Evolutionary conservation across 2,329 filamentous ascomycete genomes (phyloP), one percentile per base, ranked within the genome.

Genomic region (Thermothelomyces thermophilus): DNA sequence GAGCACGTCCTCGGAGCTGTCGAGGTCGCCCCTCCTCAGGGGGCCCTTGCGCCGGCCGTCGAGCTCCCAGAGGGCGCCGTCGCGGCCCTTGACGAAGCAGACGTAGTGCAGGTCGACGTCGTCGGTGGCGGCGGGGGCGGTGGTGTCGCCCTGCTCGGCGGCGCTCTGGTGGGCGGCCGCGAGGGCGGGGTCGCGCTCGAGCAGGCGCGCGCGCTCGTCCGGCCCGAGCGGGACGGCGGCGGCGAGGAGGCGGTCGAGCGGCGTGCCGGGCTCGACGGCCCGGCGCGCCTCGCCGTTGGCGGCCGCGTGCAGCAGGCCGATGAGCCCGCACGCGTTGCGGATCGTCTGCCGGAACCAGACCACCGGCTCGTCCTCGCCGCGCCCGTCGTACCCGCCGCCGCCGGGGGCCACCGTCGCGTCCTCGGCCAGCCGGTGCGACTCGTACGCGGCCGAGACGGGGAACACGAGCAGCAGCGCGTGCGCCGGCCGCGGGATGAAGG

Each of bases 331-430:
- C 0, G 91, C 89, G 65, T 97, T 95, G 53, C 86, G 80, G 61
- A 97, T 96, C 0, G 90, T 97, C 72, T 97, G 91, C 60, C 82
- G 86, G 76, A 90, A 97, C 93, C 91, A 98, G 7, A 95, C 63
- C 0, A 96, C 87, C 5, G 87, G 84, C 63, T 96, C 88, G 0
- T 62, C 63, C 0, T 76, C 69, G 1, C 90, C 90, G 16, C 73
- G 75, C 37, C 84, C 86, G 0, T 66, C 64, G 71, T 95, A 95
- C 34, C 82, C 79, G 58, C 36, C 73, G 71, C 19, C 75, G 65
- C n/a, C n/a, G n/a, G n/a, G n/a, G n/a, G n/a, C n/a, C n/a, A n/a
- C n/a, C n/a, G n/a, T n/a, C 44, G 72, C 71, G 69, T 96, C 90
- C 72, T 95, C 90, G 37, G 80, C 73, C 50, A 78, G 67, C 28